Conservation (phyloP, 495 filamentous ascomycete species). For the Aspergillus kassunensis region DNA sequence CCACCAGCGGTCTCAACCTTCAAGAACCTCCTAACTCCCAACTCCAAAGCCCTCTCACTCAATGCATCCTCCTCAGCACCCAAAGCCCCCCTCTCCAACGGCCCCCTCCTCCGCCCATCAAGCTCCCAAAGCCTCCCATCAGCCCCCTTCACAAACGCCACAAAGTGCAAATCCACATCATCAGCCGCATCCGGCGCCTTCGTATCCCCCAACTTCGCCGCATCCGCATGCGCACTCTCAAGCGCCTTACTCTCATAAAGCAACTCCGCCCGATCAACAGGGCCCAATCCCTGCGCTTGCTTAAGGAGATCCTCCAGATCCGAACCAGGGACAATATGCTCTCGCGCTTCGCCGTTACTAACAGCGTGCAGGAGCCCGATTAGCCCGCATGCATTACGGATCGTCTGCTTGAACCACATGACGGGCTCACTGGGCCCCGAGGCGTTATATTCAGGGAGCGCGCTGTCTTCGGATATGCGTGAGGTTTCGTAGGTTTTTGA, state of each 20-base stretch:
- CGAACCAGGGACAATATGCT: constrained; percentile 40
- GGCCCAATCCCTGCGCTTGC: constrained; percentile 40
- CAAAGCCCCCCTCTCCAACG: constrained; percentile 55
- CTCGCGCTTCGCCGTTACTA: constrained; percentile 54
- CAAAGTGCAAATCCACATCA: constrained; percentile 75
- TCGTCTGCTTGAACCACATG: constrained; percentile 90
- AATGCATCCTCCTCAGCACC: constrained; percentile 60
- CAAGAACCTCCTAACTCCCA: constrained; percentile 59
- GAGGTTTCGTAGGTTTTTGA: constrained; percentile 64
- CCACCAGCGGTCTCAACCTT: constrained; percentile 52
- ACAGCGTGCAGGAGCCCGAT: constrained; percentile 78
- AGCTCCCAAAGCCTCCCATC: constrained; percentile 78
- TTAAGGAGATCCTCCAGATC: constrained; percentile 45
- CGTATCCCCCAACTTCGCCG: constrained; percentile 69
- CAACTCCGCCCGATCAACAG: constrained; percentile 59
- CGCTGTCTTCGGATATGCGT: constrained; percentile 60
- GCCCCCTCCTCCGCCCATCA: constrained; percentile 73
- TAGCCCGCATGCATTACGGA: constrained; percentile 80
- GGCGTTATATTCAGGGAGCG: constrained; percentile 47
- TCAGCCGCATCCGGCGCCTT: constrained; percentile 62
- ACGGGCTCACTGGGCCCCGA: constrained; percentile 55
- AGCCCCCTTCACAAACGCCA: constrained; percentile 75
- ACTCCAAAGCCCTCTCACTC: constrained; percentile 58
- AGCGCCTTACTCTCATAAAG: constrained; percentile 69
- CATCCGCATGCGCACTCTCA: constrained; percentile 67